phyloP scores from a whole-genome alignment of 1,284 basidiomycete species.

The Malassezia equina region DNA sequence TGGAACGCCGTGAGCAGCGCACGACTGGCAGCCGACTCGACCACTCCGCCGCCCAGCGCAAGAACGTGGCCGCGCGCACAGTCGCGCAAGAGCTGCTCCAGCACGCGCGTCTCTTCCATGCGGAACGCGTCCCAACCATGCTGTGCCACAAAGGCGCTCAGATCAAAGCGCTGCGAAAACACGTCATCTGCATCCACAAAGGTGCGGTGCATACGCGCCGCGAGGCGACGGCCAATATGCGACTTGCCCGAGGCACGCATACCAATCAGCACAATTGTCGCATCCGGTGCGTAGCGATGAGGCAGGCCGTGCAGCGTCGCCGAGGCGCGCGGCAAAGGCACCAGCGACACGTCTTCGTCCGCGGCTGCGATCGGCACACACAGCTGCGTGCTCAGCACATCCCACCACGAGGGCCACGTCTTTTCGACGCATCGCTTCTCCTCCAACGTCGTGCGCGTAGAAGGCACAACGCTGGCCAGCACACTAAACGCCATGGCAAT shows the following conservation, averaged over 20 bases:
- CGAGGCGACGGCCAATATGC: conserved; percentile 70
- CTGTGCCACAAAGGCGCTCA: conserved; percentile 63
- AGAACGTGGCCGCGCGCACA: conserved; percentile 49
- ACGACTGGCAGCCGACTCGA: conserved; percentile 62
- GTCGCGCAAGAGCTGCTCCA: conserved; percentile 46
- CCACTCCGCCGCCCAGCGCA: conserved; percentile 88
- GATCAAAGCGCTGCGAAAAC: conserved; percentile 59
- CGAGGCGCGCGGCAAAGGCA: conserved; percentile 38
- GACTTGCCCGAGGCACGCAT: conserved; percentile 98
- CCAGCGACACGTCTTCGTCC: conserved; percentile 16
- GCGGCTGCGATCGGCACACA: conserved; percentile 75
- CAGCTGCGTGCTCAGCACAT: conserved; percentile 91
- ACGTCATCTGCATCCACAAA: conserved; percentile 79
- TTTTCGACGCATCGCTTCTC: conserved; percentile 98
- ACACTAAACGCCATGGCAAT: conserved; percentile 98
- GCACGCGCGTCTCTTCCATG: conserved; percentile 47
- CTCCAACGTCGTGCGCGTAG: conserved; percentile 65
- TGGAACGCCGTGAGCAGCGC: conserved; percentile 62
- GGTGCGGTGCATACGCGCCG: conserved; percentile 62
- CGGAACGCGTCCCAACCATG: conserved; percentile 73
- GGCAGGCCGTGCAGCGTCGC: conserved; percentile 19
- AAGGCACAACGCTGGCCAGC: conserved; percentile 61
- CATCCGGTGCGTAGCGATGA: conserved; percentile 50
- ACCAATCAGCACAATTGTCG: conserved; percentile 75
- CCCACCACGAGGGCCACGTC: conserved; percentile 99